phyloP scores from a whole-genome alignment of 2,329 filamentous ascomycete species.

The Nothophoma quercina region DNA sequence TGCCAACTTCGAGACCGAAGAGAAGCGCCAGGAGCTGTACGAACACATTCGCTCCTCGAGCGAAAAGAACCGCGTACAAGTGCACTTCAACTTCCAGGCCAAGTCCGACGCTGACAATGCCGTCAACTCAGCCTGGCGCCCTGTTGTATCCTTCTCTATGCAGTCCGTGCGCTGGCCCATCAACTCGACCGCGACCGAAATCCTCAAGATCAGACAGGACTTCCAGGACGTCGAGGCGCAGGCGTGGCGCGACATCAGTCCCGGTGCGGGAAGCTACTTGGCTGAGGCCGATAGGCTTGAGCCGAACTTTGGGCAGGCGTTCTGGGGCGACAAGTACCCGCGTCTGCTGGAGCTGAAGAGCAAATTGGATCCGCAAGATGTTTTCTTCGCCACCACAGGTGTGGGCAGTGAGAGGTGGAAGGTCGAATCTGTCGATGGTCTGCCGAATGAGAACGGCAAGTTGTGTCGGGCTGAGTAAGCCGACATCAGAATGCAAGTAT shows the following conservation, averaged over 20 bases:
- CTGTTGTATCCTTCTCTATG: slow-evolving; percentile 35
- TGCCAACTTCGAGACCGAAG: slow-evolving; percentile 41
- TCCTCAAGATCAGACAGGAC: slow-evolving; percentile 23
- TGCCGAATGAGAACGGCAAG: slow-evolving; percentile 48
- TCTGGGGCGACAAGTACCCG: slow-evolving; percentile 41
- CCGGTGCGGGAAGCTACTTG: slow-evolving; percentile 35
- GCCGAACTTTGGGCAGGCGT: slow-evolving; percentile 36
- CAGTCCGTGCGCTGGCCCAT: slow-evolving; percentile 23
- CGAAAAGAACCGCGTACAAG: slow-evolving; percentile 46
- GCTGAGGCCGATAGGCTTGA: slow-evolving; percentile 40
- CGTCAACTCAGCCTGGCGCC: slow-evolving; percentile 35
- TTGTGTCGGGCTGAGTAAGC: slow-evolving; percentile 36
- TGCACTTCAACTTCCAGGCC: slow-evolving; percentile 48
- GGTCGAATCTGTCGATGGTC: slow-evolving; percentile 43
- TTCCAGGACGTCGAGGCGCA: slow-evolving; percentile 27
- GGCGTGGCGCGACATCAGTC: slow-evolving; percentile 29
- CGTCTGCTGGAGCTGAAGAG: slow-evolving; percentile 35
- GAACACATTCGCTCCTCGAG: slow-evolving; percentile 37
- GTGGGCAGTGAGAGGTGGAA: slow-evolving; percentile 47
- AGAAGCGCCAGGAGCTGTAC: slow-evolving; percentile 43
- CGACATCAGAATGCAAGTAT: background rate
- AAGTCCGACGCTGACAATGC: slow-evolving; percentile 35
- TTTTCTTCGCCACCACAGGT: slow-evolving; percentile 45
- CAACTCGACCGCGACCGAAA: slow-evolving; percentile 24
- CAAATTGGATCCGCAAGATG: slow-evolving; percentile 42